phyloP scores from a whole-genome alignment of 768 basidiomycete genomes.

The Gyrodon lividus region DNA sequence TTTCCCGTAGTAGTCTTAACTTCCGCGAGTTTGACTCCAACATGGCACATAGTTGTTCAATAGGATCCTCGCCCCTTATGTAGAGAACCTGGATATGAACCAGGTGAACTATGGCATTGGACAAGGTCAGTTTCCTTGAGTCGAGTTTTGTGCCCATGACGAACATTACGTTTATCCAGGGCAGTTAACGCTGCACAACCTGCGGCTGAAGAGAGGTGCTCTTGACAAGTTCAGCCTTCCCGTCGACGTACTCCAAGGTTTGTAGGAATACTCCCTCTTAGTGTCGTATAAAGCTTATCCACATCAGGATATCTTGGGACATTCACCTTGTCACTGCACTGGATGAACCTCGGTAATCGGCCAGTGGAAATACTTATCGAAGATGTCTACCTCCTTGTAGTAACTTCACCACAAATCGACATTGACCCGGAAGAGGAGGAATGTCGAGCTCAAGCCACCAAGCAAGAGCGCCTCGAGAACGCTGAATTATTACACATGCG shows the following conservation, averaged over 20 bases:
- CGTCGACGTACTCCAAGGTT: slow-evolving; percentile 92
- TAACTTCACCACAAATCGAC: slow-evolving; percentile 69
- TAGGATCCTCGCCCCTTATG: slow-evolving; percentile 89
- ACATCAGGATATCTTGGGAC: slow-evolving; percentile 76
- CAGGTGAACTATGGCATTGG: slow-evolving; percentile 93
- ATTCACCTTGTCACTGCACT: slow-evolving; percentile 82
- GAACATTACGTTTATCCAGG: slow-evolving; percentile 41
- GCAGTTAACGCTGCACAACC: slow-evolving; percentile 71
- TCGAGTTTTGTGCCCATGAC: neutral
- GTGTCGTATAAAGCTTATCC: neutral
- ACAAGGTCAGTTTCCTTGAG: slow-evolving; percentile 52
- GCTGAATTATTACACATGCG: slow-evolving; percentile 80
- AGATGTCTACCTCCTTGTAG: slow-evolving; percentile 92
- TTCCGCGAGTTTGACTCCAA: neutral
- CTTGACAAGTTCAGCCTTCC: slow-evolving; percentile 95
- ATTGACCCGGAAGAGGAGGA: slow-evolving; percentile 85
- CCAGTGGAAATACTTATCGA: slow-evolving; percentile 91
- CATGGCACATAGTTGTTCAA: slow-evolving; percentile 64
- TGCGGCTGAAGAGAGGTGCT: slow-evolving; percentile 89
- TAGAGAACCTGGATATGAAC: slow-evolving; percentile 93
- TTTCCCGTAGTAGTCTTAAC: slow-evolving; percentile 1
- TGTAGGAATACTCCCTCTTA: neutral
- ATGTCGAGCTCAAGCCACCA: slow-evolving; percentile 74
- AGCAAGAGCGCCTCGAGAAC: slow-evolving; percentile 84
- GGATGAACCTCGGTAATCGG: slow-evolving; percentile 85